Evolutionary conservation across 2,329 filamentous ascomycete species (phyloP).

Genomic region (Diaporthe citriasiana): DNA sequence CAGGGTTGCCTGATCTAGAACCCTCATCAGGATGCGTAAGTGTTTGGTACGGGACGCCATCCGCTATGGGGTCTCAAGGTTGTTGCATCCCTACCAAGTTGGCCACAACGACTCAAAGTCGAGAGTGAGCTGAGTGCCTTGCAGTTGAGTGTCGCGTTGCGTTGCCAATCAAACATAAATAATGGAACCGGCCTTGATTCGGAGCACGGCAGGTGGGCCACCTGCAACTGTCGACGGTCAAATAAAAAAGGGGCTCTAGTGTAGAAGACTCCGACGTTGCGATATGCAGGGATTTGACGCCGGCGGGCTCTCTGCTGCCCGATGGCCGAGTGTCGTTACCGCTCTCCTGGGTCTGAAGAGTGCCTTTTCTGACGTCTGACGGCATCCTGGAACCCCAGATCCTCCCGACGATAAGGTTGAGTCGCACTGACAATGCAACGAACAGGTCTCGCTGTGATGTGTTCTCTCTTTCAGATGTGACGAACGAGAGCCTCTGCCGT

Average conservation of each 20-base stretch:
- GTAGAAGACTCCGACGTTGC: not conserved
- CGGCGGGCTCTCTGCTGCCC: slow-evolving; percentile 3
- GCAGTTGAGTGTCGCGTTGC: not conserved
- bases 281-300: not conserved
- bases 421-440: slow-evolving; percentile 19
- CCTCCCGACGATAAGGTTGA: slow-evolving; percentile 15
- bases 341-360: not conserved
- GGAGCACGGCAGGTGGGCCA: not conserved
- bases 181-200: slow-evolving; percentile 7
- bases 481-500: not conserved
- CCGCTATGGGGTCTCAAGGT: not conserved
- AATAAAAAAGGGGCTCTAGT: slow-evolving; percentile 10
- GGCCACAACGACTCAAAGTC: not conserved
- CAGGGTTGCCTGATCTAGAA: slow-evolving; percentile 8
- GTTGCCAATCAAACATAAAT: slow-evolving; percentile 3
- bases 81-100: not conserved
- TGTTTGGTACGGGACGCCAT: not conserved
- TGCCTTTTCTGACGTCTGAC: not conserved
- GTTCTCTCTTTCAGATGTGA: not conserved
- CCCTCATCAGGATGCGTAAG: not conserved
- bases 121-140: not conserved
- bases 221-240: not conserved
- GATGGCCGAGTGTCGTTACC: slow-evolving; percentile 3
- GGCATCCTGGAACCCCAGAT: not conserved
- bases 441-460: slow-evolving; percentile 1